A percentile compares a stretch with the other conserved stretches of the same genome.
Conservation (phyloP, 208 protist species). For the Trypanosoma theileri region DNA sequence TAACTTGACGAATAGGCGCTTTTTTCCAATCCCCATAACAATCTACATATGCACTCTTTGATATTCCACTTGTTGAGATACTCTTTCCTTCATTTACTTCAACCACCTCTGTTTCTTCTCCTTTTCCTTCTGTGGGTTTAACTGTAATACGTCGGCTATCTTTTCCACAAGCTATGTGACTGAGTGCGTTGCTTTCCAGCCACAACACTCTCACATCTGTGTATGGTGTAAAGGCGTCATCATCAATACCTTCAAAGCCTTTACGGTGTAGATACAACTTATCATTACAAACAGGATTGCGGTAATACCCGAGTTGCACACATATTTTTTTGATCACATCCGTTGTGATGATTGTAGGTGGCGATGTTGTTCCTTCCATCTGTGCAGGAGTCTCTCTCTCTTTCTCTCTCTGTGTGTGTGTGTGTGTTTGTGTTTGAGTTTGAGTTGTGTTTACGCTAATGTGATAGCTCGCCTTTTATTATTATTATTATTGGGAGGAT, state of each 20-base stretch:
- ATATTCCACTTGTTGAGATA: neutral
- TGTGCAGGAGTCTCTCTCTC: neutral
- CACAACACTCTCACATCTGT: constrained; percentile 91
- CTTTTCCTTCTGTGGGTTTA: neutral
- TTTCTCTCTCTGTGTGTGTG: neutral
- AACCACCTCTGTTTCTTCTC: constrained; percentile 14
- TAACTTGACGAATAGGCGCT: neutral
- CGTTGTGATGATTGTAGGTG: constrained; percentile 52
- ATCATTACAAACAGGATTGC: constrained; percentile 93
- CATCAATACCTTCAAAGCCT: constrained; percentile 81
- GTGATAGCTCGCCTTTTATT: neutral
- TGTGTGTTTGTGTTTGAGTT: neutral
- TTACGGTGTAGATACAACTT: constrained; percentile 94
- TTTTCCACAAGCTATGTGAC: constrained; percentile 53
- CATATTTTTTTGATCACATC: constrained; percentile 87
- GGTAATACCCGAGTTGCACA: constrained; percentile 83
- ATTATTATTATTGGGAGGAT: neutral
- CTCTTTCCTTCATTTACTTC: neutral
- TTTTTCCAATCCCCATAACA: constrained; percentile 23
- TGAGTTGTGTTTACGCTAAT: neutral
- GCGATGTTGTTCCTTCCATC: neutral
- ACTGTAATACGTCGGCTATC: constrained; percentile 36
- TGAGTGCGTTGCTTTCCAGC: constrained; percentile 92
- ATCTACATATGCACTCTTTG: constrained; percentile 38
- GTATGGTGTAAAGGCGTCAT: constrained; percentile 79